A percentile compares a stretch with the other conserved stretches of the same genome.
Evolutionary conservation across 2,329 filamentous ascomycete species (phyloP).

Genomic region (Fusarium secorum): DNA sequence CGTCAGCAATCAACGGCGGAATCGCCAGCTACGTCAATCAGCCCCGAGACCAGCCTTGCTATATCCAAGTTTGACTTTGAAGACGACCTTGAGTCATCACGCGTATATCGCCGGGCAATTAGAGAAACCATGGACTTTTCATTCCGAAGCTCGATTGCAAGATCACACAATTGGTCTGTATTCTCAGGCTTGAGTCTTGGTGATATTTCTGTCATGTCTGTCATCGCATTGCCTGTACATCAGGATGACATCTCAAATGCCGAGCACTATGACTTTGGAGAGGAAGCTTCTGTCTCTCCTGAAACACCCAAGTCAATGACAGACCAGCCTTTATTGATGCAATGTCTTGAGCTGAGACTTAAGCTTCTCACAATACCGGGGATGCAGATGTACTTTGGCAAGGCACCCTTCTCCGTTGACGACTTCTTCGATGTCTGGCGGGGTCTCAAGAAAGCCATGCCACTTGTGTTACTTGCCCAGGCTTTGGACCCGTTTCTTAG

Average conservation of each 20-base stretch:
- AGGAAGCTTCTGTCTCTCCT: fast-evolving
- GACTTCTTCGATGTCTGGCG: not conserved
- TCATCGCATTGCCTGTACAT: not conserved
- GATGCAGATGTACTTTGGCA: not conserved
- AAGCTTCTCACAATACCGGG: not conserved
- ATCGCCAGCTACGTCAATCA: fast-evolving
- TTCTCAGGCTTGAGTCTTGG: not conserved
- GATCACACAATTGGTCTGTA: not conserved
- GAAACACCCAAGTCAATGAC: fast-evolving
- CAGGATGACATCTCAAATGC: not conserved
- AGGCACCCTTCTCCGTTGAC: fast-evolving
- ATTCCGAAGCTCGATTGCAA: not conserved
- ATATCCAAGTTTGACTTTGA: not conserved
- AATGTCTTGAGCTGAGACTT: not conserved
- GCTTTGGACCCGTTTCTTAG: not conserved
- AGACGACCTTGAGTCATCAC: not conserved
- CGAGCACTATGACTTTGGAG: not conserved
- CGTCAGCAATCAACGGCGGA: fast-evolving
- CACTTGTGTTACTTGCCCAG: not conserved
- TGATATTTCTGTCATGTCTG: not conserved
- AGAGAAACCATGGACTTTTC: not conserved
- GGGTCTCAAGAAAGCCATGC: not conserved
- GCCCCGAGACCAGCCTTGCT: fast-evolving
- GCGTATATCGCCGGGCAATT: not conserved
- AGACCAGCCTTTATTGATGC: not conserved